These are phyloP conservation scores for Holtermanniella nyarrowii DNA, from an alignment of 768 basidiomycete species.

Conservation along the genomic window DNA sequence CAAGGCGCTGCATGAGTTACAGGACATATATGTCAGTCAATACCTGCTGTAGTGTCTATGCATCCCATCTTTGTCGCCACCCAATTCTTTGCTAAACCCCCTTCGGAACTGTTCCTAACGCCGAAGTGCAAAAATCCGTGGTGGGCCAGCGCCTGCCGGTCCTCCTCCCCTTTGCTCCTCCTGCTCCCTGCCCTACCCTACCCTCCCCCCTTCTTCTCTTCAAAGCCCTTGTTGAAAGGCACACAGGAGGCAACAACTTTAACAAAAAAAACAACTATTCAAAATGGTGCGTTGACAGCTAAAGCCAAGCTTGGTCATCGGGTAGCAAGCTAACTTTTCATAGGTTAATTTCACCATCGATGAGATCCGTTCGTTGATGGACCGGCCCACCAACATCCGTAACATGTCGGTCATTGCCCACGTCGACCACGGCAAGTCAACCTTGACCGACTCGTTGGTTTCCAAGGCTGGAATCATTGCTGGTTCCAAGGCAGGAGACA, in stretches of 20 bases:
- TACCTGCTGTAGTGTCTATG: too few relatives aligned
- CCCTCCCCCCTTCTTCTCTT: not conserved
- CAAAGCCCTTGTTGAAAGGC: not conserved
- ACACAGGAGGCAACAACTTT: not conserved
- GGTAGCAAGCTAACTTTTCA: not conserved
- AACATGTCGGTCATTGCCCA: slow-evolving; percentile 47
- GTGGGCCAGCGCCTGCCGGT: not conserved
- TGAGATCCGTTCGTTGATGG: slow-evolving; percentile 42
- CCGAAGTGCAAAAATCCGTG: not conserved
- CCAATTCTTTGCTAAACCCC: too few relatives aligned
- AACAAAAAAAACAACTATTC: not conserved
- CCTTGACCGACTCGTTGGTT: slow-evolving; percentile 95
- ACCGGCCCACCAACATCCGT: slow-evolving; percentile 40
- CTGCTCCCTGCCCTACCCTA: too few relatives aligned
- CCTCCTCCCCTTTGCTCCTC: not conserved
- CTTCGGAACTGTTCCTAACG: too few relatives aligned
- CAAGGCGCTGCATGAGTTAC: too few relatives aligned
- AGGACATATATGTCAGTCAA: too few relatives aligned
- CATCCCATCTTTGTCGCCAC: too few relatives aligned
- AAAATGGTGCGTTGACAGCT: not conserved
- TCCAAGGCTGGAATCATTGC: slow-evolving; percentile 99
- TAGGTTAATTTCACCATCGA: slow-evolving; percentile 39
- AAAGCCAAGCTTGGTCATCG: not conserved
- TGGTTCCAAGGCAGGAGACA: slow-evolving; percentile 80
- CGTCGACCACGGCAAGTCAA: slow-evolving; percentile 99